phyloP scores from a whole-genome alignment of 805 yeast genomes.

The Nakazawaea holstii region DNA sequence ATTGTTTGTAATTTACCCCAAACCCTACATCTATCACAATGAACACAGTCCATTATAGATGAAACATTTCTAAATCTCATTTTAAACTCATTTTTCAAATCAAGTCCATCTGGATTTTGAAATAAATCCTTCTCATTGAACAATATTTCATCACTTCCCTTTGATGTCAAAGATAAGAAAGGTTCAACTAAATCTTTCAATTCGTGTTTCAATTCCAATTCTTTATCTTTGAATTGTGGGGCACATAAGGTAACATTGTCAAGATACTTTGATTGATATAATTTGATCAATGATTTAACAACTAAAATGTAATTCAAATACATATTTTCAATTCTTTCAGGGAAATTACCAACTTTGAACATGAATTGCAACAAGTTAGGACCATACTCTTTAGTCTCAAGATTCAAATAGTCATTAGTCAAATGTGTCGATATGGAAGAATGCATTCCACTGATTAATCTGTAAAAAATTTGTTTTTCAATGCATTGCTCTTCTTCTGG shows the following conservation, averaged over 20 bases:
- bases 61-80: slow-evolving; percentile 84
- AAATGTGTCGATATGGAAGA: slow-evolving; percentile 92
- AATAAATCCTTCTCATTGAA: slow-evolving; percentile 43
- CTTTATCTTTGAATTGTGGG: slow-evolving; percentile 23
- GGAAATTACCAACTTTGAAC: slow-evolving; percentile 84
- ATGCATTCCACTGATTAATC: slow-evolving; percentile 89
- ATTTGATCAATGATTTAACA: slow-evolving; percentile 71
- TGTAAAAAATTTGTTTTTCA: slow-evolving; percentile 85
- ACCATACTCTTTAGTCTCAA: slow-evolving; percentile 70
- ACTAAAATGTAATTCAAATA: slow-evolving; percentile 91
- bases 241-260: slow-evolving; percentile 21
- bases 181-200: slow-evolving; percentile 28
- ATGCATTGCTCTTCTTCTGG: slow-evolving; percentile 51
- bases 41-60: slow-evolving; percentile 95
- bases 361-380: slow-evolving; percentile 80
- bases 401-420: slow-evolving; percentile 72
- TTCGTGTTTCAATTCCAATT: slow-evolving; percentile 20
- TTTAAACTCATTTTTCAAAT: slow-evolving; percentile 81
- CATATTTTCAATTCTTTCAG: slow-evolving; percentile 83
- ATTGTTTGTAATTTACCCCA: slow-evolving; percentile 98
- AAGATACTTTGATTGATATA: slow-evolving; percentile 25
- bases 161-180: slow-evolving; percentile 18
- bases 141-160: slow-evolving; percentile 18
- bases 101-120: slow-evolving; percentile 39
- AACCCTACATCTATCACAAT: slow-evolving; percentile 93